Evolutionary conservation across 805 yeast species (phyloP).

Genomic region (Lachancea quebecensis): DNA sequence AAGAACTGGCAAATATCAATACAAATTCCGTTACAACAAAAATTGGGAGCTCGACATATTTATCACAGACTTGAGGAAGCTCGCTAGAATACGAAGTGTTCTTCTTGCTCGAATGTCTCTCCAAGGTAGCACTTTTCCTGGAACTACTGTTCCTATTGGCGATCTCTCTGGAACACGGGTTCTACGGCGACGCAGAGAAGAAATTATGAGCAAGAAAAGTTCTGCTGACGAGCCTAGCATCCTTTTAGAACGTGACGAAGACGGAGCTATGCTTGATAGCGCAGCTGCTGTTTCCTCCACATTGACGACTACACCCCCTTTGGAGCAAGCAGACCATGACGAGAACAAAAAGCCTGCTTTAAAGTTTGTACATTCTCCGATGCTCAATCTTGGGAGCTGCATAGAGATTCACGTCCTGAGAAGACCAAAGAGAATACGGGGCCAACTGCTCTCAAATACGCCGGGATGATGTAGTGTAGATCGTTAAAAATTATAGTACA

Average conservation of each 20-base stretch:
- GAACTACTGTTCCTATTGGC: neutral
- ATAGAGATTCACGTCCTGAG: slow-evolving; percentile 26
- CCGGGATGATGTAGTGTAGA: neutral
- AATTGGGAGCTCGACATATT: slow-evolving; percentile 30
- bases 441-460: neutral
- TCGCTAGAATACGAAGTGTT: slow-evolving; percentile 21
- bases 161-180: slow-evolving; percentile 3
- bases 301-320: too few relatives aligned
- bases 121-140: slow-evolving; percentile 3
- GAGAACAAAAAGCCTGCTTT: slow-evolving; percentile 22
- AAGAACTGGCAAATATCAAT: slow-evolving; percentile 21
- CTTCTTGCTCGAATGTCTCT: slow-evolving; percentile 12
- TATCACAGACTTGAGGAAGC: slow-evolving; percentile 20
- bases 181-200: slow-evolving; percentile 5
- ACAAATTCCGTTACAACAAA: slow-evolving; percentile 21
- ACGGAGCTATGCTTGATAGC: neutral
- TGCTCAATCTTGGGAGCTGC: slow-evolving; percentile 22
- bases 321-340: neutral
- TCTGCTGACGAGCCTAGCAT: neutral
- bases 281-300: neutral
- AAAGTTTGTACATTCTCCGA: slow-evolving; percentile 17
- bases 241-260: slow-evolving; percentile 8
- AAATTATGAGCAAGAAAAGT: neutral
- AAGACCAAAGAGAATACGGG: slow-evolving; percentile 24
- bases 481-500: neutral